Evolutionary conservation across 345 rosid species (phyloP), one percentile per base, ranked within the genome.

Genomic region (Erucastrum elatum): DNA sequence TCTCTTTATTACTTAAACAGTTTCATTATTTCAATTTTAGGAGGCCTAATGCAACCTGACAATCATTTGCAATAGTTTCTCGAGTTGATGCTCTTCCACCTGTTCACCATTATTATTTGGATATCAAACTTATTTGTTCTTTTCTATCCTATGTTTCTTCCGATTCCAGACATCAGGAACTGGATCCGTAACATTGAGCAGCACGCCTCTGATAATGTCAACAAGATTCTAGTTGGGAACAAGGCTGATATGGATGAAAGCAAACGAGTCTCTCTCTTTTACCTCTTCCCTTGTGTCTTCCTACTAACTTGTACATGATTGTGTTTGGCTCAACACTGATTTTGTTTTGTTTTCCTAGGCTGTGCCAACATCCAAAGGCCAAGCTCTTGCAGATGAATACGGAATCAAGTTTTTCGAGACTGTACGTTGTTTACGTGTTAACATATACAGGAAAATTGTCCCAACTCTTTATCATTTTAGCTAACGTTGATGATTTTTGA

Each of bases 221-320:
- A 91, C 94, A 95, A 95, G 90, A 88, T 93, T 80, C 82, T 95
- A 77, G 96, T 95, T 35, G 99, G 99, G 59, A 95, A 95, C 88
- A 95, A 95, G 86, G 99, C 99, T 49, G 99, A 95, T 76, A 95
- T 95, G 98, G 99, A 95, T 77, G 99, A 95, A 85, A 93, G 97
- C 92, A 95, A 95, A 87, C 87, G 98, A 91, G 99, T 95, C 64
- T 82, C 82, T 80, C 39, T 33, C 35, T 33, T 49, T 49, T 49
- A 49, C 56, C 17, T 74, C 62, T 60, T 21, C 71, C 29, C 21
- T 5, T 56, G 26, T 62, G 74, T 58, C 37, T 12, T 56, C 9
- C 39, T 73, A 33, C 64, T 13, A 66, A 2, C 31, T 6, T n/a
- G 2, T 16, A 27, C 29, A 35, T 71, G 67, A 29, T 71, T 68